Conservation (phyloP, 2,329 filamentous ascomycete genomes). For the Pyricularia sp. region DNA sequence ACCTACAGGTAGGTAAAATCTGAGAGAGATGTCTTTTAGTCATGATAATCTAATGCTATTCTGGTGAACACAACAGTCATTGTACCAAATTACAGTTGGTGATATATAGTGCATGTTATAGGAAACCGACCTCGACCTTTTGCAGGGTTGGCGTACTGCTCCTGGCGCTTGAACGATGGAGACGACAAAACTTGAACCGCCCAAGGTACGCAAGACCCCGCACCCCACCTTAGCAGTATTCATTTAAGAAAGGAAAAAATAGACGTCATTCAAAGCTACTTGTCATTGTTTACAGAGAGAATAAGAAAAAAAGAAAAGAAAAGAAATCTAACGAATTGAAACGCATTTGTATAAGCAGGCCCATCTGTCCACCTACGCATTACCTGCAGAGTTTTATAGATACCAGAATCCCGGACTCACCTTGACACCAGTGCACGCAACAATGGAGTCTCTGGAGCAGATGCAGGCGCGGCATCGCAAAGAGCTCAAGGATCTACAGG, state of each 20-base stretch:
- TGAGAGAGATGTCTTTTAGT: background rate
- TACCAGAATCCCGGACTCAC: background rate
- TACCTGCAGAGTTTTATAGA: background rate
- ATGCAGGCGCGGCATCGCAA: conserved; percentile 74
- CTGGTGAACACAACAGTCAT: background rate
- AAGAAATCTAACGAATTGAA: background rate
- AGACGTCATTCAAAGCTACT: background rate
- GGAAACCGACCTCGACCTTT: background rate
- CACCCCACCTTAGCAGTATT: background rate
- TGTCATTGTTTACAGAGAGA: background rate
- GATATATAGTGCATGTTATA: background rate
- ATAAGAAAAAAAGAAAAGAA: background rate
- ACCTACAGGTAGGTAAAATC: background rate
- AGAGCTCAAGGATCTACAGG: conserved; percentile 80
- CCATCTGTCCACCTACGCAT: too few relatives aligned
- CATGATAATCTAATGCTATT: background rate
- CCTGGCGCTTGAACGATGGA: background rate
- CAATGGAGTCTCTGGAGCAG: conserved; percentile 57
- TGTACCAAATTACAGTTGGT: background rate
- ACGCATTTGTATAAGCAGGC: background rate
- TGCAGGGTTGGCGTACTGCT: background rate
- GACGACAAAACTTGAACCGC: background rate
- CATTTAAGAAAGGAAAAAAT: background rate
- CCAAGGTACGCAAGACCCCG: background rate
- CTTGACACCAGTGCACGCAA: background rate